phyloP scores from a whole-genome alignment of 176 grass and related monocot species.

The Oryza coarctata region DNA sequence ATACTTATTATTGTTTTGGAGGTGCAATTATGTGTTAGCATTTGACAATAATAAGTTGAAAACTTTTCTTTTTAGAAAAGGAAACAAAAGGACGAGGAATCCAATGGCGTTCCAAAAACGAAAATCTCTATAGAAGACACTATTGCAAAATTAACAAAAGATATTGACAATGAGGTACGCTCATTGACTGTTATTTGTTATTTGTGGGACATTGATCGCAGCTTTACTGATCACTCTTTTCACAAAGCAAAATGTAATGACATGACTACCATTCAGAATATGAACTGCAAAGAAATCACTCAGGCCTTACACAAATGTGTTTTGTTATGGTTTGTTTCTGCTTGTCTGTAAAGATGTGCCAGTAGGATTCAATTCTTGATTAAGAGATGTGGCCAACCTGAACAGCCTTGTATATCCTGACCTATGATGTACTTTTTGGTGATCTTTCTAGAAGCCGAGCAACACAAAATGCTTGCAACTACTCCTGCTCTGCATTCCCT shows the following conservation, averaged over 20 bases:
- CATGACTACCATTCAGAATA: slow-evolving; percentile 8
- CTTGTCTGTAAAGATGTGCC: slow-evolving; percentile 11
- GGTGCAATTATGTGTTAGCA: not conserved
- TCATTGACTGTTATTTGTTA: not conserved
- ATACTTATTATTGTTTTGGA: not conserved
- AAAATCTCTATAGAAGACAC: slow-evolving; percentile 51
- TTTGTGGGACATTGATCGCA: not conserved
- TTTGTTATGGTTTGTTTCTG: slow-evolving; percentile 10
- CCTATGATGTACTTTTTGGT: not conserved
- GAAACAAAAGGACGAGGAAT: slow-evolving; percentile 68
- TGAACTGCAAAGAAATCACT: not conserved
- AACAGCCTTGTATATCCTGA: slow-evolving; percentile 10
- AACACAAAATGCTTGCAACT: slow-evolving; percentile 14
- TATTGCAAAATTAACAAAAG: slow-evolving; percentile 72
- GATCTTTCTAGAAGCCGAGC: not conserved
- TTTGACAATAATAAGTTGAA: slow-evolving; percentile 2
- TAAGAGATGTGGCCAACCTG: not conserved
- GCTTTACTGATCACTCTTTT: not conserved
- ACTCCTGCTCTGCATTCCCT: not conserved
- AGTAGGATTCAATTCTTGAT: not conserved
- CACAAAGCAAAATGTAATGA: slow-evolving; percentile 5
- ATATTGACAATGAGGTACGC: slow-evolving; percentile 77
- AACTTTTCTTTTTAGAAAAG: slow-evolving; percentile 61
- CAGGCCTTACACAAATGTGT: not conserved
- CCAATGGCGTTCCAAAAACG: slow-evolving; percentile 41